These are phyloP conservation scores for Thuidium tamariscinum DNA, from an alignment of 225 moss, liverwort and hornwort species.

Conservation along the genomic window DNA sequence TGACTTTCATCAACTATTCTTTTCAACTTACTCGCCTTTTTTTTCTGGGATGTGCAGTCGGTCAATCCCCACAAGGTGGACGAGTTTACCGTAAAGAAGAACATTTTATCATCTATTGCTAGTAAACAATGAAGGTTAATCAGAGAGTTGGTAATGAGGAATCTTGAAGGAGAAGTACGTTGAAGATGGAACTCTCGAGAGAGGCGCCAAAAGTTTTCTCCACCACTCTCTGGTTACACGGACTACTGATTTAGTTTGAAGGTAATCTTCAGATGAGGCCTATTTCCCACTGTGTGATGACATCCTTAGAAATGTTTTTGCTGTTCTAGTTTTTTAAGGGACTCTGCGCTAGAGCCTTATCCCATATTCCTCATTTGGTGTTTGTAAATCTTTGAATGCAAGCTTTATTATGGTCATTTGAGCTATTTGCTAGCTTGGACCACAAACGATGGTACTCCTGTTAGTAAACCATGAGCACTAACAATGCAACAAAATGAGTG, in stretches of 20 bases:
- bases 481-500: background rate
- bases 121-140: constrained; percentile 47
- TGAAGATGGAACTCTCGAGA: background rate
- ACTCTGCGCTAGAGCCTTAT: background rate
- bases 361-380: background rate
- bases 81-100: constrained; percentile 77
- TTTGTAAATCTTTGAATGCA: background rate
- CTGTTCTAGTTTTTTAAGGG: background rate
- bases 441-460: background rate
- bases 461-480: background rate
- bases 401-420: background rate
- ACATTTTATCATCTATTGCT: constrained; percentile 70
- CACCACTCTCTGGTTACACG: constrained; percentile 12
- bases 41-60: constrained; percentile 41
- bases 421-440: background rate
- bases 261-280: background rate
- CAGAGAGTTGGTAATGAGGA: constrained; percentile 46
- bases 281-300: background rate
- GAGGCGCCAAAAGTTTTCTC: background rate
- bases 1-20: background rate
- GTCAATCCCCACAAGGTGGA: constrained; percentile 92
- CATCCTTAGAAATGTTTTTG: background rate
- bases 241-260: background rate
- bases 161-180: background rate
- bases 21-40: background rate